These are phyloP conservation scores for Zymoseptoria crescenta DNA, from an alignment of 2,329 filamentous ascomycete genomes.

Conservation along the genomic window DNA sequence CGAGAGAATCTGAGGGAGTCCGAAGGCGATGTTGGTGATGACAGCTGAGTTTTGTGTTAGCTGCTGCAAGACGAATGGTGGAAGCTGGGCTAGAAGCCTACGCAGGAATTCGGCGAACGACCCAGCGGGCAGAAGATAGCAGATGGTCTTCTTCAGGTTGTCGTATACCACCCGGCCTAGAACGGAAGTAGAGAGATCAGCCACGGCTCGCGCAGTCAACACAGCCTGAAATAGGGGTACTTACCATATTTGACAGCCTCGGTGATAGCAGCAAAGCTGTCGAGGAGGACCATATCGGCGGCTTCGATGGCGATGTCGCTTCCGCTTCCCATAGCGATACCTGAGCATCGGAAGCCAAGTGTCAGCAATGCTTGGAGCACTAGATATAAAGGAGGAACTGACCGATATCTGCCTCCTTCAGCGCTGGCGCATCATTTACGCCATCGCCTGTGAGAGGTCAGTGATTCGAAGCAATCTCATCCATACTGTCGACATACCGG, in stretches of 20 bases:
- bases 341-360: background rate
- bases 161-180: constrained; percentile 63
- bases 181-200: too few species aligned
- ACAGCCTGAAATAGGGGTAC: too few species aligned
- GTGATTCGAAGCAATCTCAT: background rate
- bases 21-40: constrained; percentile 63
- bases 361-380: background rate
- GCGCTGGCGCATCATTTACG: constrained; percentile 45
- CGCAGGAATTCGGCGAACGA: constrained; percentile 49
- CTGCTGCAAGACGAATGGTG: too few species aligned
- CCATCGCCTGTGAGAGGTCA: constrained; percentile 27
- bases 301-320: constrained; percentile 56
- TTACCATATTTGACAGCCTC: constrained; percentile 59
- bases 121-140: constrained; percentile 58
- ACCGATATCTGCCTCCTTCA: constrained; percentile 30
- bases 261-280: constrained; percentile 64
- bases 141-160: constrained; percentile 68
- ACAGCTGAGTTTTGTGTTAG: constrained; percentile 59
- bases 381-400: constrained; percentile 13
- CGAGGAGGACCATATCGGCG: constrained; percentile 55
- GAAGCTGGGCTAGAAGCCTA: too few species aligned
- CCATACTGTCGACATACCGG: constrained; percentile 23
- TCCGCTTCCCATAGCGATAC: constrained; percentile 51
- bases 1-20: constrained; percentile 63
- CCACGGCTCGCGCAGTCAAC: too few species aligned